phyloP scores from a whole-genome alignment of 1,284 basidiomycete species.

The Schizophyllum amplum region DNA sequence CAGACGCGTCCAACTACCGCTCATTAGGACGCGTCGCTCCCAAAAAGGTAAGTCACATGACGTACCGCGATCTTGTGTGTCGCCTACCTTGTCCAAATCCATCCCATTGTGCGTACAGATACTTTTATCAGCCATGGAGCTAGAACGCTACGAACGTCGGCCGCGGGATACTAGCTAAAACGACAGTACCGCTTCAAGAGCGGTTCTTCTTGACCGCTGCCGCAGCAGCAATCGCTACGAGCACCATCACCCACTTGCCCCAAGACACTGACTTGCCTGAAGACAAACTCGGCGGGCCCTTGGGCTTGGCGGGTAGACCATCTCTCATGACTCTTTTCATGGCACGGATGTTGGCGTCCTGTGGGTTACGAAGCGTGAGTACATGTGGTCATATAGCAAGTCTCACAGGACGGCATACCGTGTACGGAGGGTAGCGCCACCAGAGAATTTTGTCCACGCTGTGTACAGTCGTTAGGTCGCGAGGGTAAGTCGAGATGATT shows the following conservation, averaged over 20 bases:
- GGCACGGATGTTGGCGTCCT: neutral
- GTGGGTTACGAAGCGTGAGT: neutral
- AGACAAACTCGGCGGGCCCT: neutral
- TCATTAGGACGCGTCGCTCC: no score
- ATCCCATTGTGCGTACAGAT: no score
- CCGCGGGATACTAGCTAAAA: no score
- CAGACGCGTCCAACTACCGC: no score
- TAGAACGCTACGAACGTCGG: no score
- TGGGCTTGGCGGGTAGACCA: neutral
- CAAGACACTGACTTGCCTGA: neutral
- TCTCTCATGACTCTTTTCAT: neutral
- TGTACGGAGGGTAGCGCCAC: constrained; percentile 61
- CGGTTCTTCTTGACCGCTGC: neutral
- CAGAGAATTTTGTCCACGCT: constrained; percentile 52
- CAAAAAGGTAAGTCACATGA: no score
- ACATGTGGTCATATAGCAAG: no score
- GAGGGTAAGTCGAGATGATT: constrained; percentile 1
- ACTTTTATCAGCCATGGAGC: no score
- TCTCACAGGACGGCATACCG: neutral
- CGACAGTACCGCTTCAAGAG: no score
- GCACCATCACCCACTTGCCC: neutral
- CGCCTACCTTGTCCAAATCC: no score
- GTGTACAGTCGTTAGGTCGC: neutral
- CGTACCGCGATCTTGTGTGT: no score
- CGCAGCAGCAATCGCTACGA: neutral